A percentile compares a stretch with the other conserved stretches of the same genome.
phyloP scores from a whole-genome alignment of 2,329 filamentous ascomycete genomes.

The Pseudogymnoascus sp. region DNA sequence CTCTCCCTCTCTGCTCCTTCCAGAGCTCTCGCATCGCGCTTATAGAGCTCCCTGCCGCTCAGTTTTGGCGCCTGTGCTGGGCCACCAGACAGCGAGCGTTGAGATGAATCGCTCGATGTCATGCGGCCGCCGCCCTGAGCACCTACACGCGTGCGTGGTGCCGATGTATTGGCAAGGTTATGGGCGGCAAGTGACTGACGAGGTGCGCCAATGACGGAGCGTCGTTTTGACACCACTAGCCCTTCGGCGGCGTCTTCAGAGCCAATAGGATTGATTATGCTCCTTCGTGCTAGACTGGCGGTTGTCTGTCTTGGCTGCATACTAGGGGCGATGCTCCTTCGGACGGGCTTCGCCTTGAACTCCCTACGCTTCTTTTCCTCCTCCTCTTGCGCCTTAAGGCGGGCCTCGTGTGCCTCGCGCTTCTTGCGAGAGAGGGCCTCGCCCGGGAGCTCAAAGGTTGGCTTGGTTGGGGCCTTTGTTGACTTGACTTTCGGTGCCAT shows the following conservation, averaged over 20 bases:
- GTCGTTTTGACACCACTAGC: conserved; percentile 21
- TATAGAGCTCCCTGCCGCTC: conserved; percentile 44
- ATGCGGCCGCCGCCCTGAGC: conserved; percentile 6
- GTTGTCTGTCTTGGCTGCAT: conserved; percentile 45
- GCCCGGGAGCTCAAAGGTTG: conserved; percentile 54
- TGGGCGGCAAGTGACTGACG: conserved; percentile 28
- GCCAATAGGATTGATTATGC: conserved; percentile 11
- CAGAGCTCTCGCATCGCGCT: conserved; percentile 40
- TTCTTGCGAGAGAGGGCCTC: conserved; percentile 44
- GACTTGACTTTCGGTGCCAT: conserved; percentile 40
- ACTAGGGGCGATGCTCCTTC: conserved; percentile 32
- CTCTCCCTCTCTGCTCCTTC: conserved; percentile 45
- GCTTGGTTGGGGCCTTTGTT: conserved; percentile 42
- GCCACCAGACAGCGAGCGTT: neutral
- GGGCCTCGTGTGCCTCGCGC: conserved; percentile 47
- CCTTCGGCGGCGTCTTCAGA: conserved; percentile 14
- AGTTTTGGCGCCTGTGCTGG: neutral
- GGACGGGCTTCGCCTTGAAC: conserved; percentile 54
- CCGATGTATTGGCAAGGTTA: conserved; percentile 25
- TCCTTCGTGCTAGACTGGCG: conserved; percentile 48
- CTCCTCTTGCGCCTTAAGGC: conserved; percentile 48
- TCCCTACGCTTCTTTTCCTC: conserved; percentile 52
- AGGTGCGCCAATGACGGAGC: conserved; percentile 24
- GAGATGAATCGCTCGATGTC: neutral
- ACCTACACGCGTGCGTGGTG: conserved; percentile 21